Evolutionary conservation across 345 rosid species (phyloP).

Genomic region (Gossypium bickii): DNA sequence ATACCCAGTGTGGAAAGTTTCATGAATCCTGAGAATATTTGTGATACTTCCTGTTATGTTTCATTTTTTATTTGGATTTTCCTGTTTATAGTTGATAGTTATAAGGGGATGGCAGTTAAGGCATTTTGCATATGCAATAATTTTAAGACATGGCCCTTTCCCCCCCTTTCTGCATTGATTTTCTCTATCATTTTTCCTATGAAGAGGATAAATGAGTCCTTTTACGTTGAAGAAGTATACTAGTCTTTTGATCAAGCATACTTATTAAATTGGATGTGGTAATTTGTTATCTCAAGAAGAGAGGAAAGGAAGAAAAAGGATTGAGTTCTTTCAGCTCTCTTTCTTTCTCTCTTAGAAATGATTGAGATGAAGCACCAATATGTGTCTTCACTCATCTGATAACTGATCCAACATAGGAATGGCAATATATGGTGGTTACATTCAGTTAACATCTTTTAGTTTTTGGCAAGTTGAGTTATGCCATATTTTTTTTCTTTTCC

Average conservation of each 20-base stretch:
- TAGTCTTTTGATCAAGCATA: neutral
- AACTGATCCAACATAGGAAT: neutral
- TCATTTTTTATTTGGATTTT: neutral
- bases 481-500: neutral
- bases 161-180: neutral
- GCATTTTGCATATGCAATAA: neutral
- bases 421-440: neutral
- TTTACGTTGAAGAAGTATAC: neutral
- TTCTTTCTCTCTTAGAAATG: neutral
- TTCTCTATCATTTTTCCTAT: neutral
- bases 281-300: neutral
- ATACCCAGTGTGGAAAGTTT: neutral
- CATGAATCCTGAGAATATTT: neutral
- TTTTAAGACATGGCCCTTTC: neutral
- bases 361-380: neutral
- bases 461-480: neutral
- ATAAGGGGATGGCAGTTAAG: neutral
- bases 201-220: neutral
- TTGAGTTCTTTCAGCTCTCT: neutral
- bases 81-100: neutral
- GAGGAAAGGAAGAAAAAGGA: neutral
- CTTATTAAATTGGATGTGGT: neutral
- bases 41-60: neutral
- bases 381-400: neutral
- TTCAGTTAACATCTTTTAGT: neutral